Conservation (phyloP, 2,329 filamentous ascomycete species). For the Botrytis fabae region DNA sequence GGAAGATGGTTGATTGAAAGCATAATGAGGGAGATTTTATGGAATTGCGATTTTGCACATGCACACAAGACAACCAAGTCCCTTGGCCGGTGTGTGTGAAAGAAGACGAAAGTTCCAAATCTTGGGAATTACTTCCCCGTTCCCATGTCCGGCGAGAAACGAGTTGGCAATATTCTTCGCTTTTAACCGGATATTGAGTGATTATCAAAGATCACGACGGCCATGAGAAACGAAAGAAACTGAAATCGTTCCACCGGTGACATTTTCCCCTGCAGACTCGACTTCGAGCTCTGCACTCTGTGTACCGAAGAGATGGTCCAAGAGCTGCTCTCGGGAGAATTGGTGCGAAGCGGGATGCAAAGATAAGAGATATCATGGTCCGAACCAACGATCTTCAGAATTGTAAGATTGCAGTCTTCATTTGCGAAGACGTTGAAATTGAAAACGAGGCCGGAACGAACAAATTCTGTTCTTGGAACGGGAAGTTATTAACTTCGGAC, state of each 20-base stretch:
- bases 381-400: neutral
- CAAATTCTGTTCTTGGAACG: neutral
- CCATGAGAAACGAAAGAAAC: neutral
- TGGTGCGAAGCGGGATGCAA: neutral
- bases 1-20: neutral
- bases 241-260: neutral
- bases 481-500: neutral
- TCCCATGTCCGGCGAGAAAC: neutral
- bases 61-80: neutral
- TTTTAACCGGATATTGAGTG: neutral
- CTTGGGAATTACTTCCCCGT: neutral
- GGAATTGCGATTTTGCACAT: neutral
- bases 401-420: neutral
- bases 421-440: neutral
- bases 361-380: neutral
- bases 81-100: neutral
- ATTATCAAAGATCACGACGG: neutral
- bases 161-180: neutral
- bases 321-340: neutral
- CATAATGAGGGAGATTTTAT: slow-evolving; percentile 5
- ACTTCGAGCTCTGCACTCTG: neutral
- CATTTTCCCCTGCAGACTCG: neutral
- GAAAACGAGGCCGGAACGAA: neutral
- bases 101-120: neutral
- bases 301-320: neutral